These are phyloP conservation scores for Phylloporus arenicola DNA, from an alignment of 768 basidiomycete genomes.

Conservation along the genomic window DNA sequence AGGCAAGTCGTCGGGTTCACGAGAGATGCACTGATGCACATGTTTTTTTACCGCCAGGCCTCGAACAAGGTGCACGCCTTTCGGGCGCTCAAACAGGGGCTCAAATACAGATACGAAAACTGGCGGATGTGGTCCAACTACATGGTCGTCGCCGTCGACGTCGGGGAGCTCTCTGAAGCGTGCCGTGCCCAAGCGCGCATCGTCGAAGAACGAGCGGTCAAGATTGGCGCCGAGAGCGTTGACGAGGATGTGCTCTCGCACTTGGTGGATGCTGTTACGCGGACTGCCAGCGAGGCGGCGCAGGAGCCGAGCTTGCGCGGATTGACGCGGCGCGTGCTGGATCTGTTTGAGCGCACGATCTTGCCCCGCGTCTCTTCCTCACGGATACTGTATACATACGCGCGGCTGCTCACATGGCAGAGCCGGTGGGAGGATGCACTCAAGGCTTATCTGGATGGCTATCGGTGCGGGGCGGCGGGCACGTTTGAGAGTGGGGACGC, in stretches of 20 bases:
- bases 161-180: constrained; percentile 87
- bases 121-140: constrained; percentile 99
- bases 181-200: constrained; percentile 78
- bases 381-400: constrained; percentile 80
- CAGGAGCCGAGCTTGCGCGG: constrained; percentile 57
- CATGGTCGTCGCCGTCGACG: constrained; percentile 88
- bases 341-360: constrained; percentile 73
- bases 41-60: constrained; percentile 18
- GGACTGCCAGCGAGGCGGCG: constrained; percentile 22
- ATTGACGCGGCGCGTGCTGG: constrained; percentile 58
- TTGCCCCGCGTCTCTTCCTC: constrained; percentile 76
- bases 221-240: constrained; percentile 50
- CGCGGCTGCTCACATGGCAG: constrained; percentile 72
- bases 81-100: constrained; percentile 86
- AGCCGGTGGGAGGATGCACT: constrained; percentile 69
- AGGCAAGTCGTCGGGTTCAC: constrained; percentile 11
- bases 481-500: constrained; percentile 63
- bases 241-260: constrained; percentile 88
- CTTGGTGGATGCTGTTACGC: constrained; percentile 81
- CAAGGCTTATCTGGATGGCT: constrained; percentile 80
- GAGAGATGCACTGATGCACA: constrained; percentile 6
- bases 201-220: constrained; percentile 50
- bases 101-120: constrained; percentile 79
- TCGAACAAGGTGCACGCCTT: constrained; percentile 78
- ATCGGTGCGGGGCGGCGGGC: constrained; percentile 61